Conservation (phyloP, 805 yeast genomes). For the Ogataea pilisensis region DNA sequence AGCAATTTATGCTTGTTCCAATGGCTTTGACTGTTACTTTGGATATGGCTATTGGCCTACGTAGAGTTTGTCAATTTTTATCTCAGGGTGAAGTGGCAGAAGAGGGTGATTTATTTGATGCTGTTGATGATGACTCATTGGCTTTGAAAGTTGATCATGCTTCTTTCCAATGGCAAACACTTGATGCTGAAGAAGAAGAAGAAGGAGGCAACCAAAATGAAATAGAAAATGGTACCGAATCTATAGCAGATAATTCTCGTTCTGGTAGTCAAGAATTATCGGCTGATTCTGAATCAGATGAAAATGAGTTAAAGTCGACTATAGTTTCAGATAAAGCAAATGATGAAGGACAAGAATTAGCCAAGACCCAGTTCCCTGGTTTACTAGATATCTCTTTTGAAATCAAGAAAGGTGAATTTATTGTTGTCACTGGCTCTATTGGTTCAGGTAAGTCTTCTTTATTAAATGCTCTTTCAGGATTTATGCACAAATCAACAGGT, state of each 20-base stretch:
- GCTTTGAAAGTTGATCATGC: conserved; percentile 55
- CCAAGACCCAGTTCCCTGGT: conserved; percentile 29
- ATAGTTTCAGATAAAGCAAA: background rate
- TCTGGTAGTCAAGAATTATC: background rate
- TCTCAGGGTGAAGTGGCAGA: conserved; percentile 36
- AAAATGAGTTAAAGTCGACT: background rate
- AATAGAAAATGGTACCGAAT: background rate
- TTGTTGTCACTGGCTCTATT: conserved; percentile 72
- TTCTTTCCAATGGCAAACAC: conserved; percentile 62
- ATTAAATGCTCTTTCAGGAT: conserved; percentile 64
- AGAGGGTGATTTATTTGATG: conserved; percentile 23
- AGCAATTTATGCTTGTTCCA: conserved; percentile 65
- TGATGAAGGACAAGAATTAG: conserved; percentile 8
- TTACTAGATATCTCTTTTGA: conserved; percentile 46
- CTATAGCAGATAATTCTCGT: background rate
- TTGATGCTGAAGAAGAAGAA: conserved; percentile 32
- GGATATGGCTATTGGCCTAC: conserved; percentile 60
- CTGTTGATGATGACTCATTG: conserved; percentile 21
- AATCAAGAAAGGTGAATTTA: conserved; percentile 60
- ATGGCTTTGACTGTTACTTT: conserved; percentile 61
- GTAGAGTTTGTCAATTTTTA: conserved; percentile 52
- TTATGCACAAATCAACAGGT: conserved; percentile 55
- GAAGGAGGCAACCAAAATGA: conserved; percentile 10
- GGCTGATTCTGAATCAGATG: background rate
- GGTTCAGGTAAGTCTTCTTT: conserved; percentile 81